phyloP scores from a whole-genome alignment of 805 yeast genomes.

The Sugiyamaella lignohabitans region DNA sequence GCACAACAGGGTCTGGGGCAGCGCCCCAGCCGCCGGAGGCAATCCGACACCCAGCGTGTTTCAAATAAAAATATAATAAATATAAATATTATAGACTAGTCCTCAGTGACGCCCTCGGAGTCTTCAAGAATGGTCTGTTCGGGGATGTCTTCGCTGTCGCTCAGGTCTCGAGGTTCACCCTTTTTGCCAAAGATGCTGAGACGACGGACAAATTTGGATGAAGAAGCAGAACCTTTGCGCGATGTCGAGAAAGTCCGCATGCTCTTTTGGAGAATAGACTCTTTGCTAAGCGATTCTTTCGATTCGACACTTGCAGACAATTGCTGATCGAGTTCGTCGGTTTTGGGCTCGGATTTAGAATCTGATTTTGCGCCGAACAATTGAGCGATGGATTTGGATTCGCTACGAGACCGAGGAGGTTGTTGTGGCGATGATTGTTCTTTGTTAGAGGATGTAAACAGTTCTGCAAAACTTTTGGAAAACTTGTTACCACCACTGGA shows the following conservation, averaged over 20 bases:
- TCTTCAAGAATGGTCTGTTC: slow-evolving; percentile 12
- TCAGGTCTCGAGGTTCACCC: slow-evolving; percentile 9
- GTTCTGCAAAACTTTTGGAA: slow-evolving; percentile 17
- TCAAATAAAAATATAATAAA: too few relatives aligned
- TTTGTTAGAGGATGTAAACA: slow-evolving; percentile 15
- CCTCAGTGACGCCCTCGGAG: slow-evolving; percentile 5
- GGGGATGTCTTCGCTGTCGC: slow-evolving; percentile 12
- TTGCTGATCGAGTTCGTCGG: slow-evolving; percentile 8
- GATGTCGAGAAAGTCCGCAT: slow-evolving; percentile 19
- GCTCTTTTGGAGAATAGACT: slow-evolving; percentile 21
- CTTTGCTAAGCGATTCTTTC: slow-evolving; percentile 12
- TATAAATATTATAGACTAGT: too few relatives aligned
- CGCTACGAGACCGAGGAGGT: slow-evolving; percentile 9
- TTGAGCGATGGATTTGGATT: slow-evolving; percentile 20
- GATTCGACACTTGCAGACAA: slow-evolving; percentile 12
- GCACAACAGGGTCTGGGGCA: too few relatives aligned
- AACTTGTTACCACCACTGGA: slow-evolving; percentile 10
- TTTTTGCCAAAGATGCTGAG: slow-evolving; percentile 23
- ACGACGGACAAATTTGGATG: slow-evolving; percentile 22
- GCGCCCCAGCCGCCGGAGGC: background rate
- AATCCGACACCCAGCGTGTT: too few relatives aligned
- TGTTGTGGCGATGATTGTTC: background rate
- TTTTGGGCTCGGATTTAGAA: slow-evolving; percentile 7
- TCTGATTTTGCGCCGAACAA: slow-evolving; percentile 20
- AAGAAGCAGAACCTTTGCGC: slow-evolving; percentile 12